These are phyloP conservation scores for Coleophoma cylindrospora DNA, from an alignment of 2,329 filamentous ascomycete genomes.

Conservation along the genomic window DNA sequence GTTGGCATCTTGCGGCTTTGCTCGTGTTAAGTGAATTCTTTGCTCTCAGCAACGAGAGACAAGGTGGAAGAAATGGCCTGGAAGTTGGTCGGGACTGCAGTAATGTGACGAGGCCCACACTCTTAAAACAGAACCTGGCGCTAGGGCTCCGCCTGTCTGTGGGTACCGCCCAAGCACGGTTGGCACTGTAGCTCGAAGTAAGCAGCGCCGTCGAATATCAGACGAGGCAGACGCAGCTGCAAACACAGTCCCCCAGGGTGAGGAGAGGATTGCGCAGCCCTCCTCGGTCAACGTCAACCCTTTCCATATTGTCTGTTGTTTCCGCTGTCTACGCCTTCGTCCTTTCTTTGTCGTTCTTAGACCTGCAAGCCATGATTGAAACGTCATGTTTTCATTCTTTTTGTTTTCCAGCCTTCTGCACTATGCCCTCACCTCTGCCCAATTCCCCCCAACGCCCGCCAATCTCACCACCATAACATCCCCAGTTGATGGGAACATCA, in stretches of 20 bases:
- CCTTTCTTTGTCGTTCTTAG: not conserved
- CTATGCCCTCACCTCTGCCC: constrained; percentile 18
- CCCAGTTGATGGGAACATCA: constrained; percentile 57
- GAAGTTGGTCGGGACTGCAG: too few relatives aligned
- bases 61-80: too few relatives aligned
- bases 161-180: too few relatives aligned
- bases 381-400: constrained; percentile 19
- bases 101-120: too few relatives aligned
- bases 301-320: not conserved
- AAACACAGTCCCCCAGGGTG: not conserved
- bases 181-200: too few relatives aligned
- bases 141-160: too few relatives aligned
- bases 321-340: not conserved
- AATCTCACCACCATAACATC: constrained; percentile 54
- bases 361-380: constrained; percentile 20
- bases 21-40: too few relatives aligned
- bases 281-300: constrained; percentile 1
- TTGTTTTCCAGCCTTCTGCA: constrained; percentile 13
- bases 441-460: constrained; percentile 27
- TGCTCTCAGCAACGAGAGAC: too few relatives aligned
- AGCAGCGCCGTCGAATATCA: not conserved
- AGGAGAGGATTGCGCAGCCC: not conserved
- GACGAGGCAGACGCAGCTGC: not conserved
- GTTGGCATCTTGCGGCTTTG: too few relatives aligned
- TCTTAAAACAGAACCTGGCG: too few relatives aligned